These are phyloP conservation scores for Coniophora puteana DNA, from an alignment of 1,284 basidiomycete genomes.

Conservation along the genomic window DNA sequence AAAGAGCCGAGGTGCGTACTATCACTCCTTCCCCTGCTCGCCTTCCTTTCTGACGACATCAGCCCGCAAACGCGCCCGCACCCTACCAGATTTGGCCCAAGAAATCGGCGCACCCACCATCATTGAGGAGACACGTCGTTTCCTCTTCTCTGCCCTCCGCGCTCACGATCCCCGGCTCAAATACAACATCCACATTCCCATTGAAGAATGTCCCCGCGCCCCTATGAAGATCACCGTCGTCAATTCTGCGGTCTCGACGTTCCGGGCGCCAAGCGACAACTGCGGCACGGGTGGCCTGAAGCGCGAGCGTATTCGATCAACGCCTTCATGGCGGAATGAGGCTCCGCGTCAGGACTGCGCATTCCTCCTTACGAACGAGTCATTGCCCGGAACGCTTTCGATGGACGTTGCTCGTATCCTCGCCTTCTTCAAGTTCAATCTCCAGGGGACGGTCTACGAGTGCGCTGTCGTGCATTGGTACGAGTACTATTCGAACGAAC, in stretches of 20 bases:
- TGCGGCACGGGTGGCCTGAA: constrained; percentile 9
- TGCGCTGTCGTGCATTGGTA: constrained; percentile 21
- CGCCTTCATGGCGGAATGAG: constrained; percentile 7
- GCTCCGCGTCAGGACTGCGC: constrained; percentile 2
- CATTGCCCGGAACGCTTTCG: constrained; percentile 10
- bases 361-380: constrained; percentile 2
- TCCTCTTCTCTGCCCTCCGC: neutral
- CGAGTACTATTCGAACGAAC: constrained; percentile 1
- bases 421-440: constrained; percentile 22
- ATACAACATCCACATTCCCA: neutral
- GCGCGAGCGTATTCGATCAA: constrained; percentile 3
- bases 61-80: neutral
- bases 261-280: constrained; percentile 10
- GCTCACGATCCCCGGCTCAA: neutral
- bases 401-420: constrained; percentile 15
- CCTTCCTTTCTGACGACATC: too few relatives aligned
- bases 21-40: too few relatives aligned
- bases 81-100: neutral
- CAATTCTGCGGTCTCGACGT: constrained; percentile 1
- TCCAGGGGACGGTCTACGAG: constrained; percentile 13
- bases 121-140: neutral
- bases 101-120: neutral
- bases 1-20: too few relatives aligned
- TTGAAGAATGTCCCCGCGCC: neutral
- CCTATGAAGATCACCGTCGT: neutral